Base-by-base conservation (phyloP, 2,329 filamentous ascomycete species). In the Aspergillus sp. region DNA sequence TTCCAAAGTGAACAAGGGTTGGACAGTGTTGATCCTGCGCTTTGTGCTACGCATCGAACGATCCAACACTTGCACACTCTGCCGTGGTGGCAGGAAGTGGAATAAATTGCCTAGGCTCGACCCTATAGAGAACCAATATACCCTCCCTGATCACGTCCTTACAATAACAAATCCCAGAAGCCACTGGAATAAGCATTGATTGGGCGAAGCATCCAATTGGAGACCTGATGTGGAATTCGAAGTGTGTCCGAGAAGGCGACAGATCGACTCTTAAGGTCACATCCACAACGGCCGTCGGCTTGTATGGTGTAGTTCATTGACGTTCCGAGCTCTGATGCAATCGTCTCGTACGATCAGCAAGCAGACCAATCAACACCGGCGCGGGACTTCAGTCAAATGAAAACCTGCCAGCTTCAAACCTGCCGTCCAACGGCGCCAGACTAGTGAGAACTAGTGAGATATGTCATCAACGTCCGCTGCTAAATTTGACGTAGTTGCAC, bases 1-100 rank as follows among this genome's bases (percentile, higher is more conserved):
- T 83, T 90, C 15, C 83, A 92, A 72, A 85, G 86, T 7, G 90
- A 96, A 64, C 72, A 82, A 1, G 84, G 84, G 0, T 71, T 98
- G 39, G 89, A 88, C 61, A 75, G 79, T 19, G 82, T 96, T 49
- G 91, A 98, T 71, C 82, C 89, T 0, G 84, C 84, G 1, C 77
- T 97, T 51, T 96, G 91, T 68, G 84, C 93, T 40, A 92, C 89
- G 62, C 76, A 81, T 57, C 71, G 75, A 40, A 71, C 75, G 33
- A 68, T 73, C 41, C 66, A 70, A 45, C 74, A 75, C 61, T 61
- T 80, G 30, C 71, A 77, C 57, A 68, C 70, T 41, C 66, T 79
- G 54, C 64, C 71, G 19, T 79, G 77, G 77, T 73, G 74, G 72
- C 64, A 60, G 45, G 55, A 58, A 33, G 52, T 40, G 24, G 39